These are phyloP conservation scores for Backusella westeae DNA, from an alignment of 192 early-diverging fungal species.

Conservation along the genomic window DNA sequence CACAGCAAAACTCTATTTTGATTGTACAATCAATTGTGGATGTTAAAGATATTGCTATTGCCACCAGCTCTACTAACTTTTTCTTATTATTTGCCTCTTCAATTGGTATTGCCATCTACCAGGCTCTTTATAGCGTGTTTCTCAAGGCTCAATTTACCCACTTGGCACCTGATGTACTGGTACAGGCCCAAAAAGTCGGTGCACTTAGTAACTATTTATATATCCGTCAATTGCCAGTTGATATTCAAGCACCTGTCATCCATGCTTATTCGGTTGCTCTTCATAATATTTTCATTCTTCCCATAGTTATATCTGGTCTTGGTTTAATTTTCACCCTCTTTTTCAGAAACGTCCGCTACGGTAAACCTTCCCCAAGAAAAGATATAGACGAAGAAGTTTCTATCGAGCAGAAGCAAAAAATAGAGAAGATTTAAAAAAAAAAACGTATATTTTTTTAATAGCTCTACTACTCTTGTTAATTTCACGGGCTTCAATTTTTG, in stretches of 20 bases:
- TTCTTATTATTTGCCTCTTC: slow-evolving; percentile 24
- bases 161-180: slow-evolving; percentile 6
- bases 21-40: slow-evolving; percentile 42
- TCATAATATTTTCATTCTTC: slow-evolving; percentile 26
- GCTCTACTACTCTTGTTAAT: neutral
- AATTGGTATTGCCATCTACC: slow-evolving; percentile 30
- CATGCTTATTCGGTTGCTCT: slow-evolving; percentile 14
- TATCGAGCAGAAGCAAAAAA: no score
- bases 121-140: slow-evolving; percentile 1
- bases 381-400: neutral
- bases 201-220: slow-evolving; percentile 14
- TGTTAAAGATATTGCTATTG: slow-evolving; percentile 45
- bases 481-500: no score
- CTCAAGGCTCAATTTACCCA: neutral
- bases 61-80: slow-evolving; percentile 39
- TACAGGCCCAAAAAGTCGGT: neutral
- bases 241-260: slow-evolving; percentile 15
- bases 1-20: slow-evolving; percentile 52
- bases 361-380: neutral
- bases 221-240: slow-evolving; percentile 10
- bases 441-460: neutral
- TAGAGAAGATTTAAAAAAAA: neutral
- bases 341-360: slow-evolving; percentile 16
- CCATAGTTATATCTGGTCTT: slow-evolving; percentile 16
- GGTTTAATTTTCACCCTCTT: slow-evolving; percentile 25